A percentile compares a stretch with the other conserved stretches of the same genome.
phyloP scores from a whole-genome alignment of 192 early-diverging fungal genomes.

The Backusella macrospora region DNA sequence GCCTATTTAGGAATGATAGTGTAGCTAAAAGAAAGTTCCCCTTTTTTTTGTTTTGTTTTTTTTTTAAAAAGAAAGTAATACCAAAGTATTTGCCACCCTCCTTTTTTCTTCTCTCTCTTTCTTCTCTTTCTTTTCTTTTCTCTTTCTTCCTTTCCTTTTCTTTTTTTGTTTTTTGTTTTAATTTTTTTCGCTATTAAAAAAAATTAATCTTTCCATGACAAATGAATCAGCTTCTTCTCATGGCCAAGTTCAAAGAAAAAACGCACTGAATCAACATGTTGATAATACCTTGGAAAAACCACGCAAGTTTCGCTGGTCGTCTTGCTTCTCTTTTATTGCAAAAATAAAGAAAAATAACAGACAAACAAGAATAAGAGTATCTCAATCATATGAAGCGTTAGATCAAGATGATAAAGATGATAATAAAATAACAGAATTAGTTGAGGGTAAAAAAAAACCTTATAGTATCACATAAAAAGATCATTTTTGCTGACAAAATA shows the following conservation, averaged over 20 bases:
- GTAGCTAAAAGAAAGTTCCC: neutral
- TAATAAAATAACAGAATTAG: neutral
- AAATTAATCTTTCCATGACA: conserved; percentile 6
- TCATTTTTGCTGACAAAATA: neutral
- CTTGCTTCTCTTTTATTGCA: conserved; percentile 17
- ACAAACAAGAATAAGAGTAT: conserved; percentile 14
- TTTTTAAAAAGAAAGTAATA: neutral
- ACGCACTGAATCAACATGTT: neutral
- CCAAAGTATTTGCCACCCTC: neutral
- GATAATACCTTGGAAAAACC: conserved; percentile 9
- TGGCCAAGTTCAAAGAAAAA: neutral
- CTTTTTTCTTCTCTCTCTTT: neutral
- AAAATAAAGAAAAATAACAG: conserved; percentile 22
- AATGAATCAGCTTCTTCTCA: conserved; percentile 13
- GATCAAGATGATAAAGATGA: neutral
- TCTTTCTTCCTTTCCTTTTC: conserved; percentile 1
- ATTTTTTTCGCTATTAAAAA: neutral
- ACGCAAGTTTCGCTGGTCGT: conserved; percentile 23
- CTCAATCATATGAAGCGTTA: conserved; percentile 14
- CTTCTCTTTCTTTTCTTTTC: neutral
- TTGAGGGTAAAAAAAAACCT: neutral
- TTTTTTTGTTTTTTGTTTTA: neutral
- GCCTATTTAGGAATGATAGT: neutral
- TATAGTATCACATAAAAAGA: neutral
- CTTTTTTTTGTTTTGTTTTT: neutral